Base-by-base conservation (phyloP, 768 basidiomycete species). In the Fistulinella prunicolor region DNA sequence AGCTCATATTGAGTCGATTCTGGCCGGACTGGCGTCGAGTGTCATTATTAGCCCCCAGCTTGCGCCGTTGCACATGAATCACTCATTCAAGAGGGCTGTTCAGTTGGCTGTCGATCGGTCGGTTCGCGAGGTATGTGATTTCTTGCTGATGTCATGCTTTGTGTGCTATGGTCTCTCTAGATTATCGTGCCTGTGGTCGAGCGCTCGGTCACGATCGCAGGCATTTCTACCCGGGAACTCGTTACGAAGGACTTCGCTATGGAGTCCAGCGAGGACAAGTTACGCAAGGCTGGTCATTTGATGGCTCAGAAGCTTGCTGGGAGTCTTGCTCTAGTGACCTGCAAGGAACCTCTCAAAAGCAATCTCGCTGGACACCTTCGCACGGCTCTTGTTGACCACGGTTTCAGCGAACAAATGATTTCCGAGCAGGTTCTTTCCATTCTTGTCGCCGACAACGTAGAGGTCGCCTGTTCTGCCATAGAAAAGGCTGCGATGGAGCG, bases 271-370 rank as follows among this genome's bases (percentile, higher is more conserved):
- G 94, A 98, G 59, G 83, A 87, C 42, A 94, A 89, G 66, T 70
- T 99, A 60, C 86, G 92, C 28, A 86, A 86, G 59, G 92, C 96
- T 21, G 93, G 89, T 12, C 93, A 96, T 66, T 67, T 93, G 29
- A 98, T 97, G 94, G 94, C 94, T 2, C 92, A 93, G 69, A 95
- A 93, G 65, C 80, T 99, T 43, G 96, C 96, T 14, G 94, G 95
- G 34, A 94, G 90, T 57, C 80, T 99, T 40, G 96, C 96, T 21
- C 72, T 97, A 45, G 96, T 99, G 14, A 98, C 96, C 16, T 98
- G 95, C 77, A 98, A 97, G 66, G 96, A 99, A 60, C 94, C 95
- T 1, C 69, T 99, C 49, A 86, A 93, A 62, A 89, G 86, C 64
- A 94, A 96, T 66, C 83, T 98, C 59, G 84, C 86, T 16, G 85